Evolutionary conservation across 2,329 filamentous ascomycete species (phyloP).

Genomic region (Beauveria brongniartii): DNA sequence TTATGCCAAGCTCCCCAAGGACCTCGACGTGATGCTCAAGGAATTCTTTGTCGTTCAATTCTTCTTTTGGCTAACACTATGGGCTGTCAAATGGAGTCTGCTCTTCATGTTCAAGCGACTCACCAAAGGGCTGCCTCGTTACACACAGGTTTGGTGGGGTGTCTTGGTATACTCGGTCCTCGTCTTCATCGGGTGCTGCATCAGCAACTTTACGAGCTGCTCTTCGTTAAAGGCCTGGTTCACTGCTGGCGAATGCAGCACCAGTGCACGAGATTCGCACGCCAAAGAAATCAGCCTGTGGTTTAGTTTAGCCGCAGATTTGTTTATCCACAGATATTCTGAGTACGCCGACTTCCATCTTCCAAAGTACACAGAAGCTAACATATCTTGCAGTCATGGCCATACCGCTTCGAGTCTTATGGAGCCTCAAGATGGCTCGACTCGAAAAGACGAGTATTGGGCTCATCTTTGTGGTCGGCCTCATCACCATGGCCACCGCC

Average conservation of each 20-base stretch:
- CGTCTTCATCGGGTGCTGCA: slow-evolving; percentile 15
- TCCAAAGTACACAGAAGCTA: background rate
- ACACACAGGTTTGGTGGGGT: slow-evolving; percentile 15
- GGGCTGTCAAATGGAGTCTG: slow-evolving; percentile 18
- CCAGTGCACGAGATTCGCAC: slow-evolving; percentile 10
- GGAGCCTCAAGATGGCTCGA: slow-evolving; percentile 14
- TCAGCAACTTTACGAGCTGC: slow-evolving; percentile 18
- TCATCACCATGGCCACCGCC: slow-evolving; percentile 16
- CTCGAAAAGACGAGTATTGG: slow-evolving; percentile 16
- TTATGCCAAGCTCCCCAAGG: slow-evolving; percentile 6
- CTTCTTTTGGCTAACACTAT: slow-evolving; percentile 17
- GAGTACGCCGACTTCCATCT: slow-evolving; percentile 8
- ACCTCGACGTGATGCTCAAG: slow-evolving; percentile 14
- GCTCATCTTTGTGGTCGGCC: slow-evolving; percentile 13
- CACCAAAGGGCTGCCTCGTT: slow-evolving; percentile 13
- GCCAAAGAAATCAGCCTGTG: slow-evolving; percentile 17
- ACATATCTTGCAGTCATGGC: slow-evolving; percentile 13
- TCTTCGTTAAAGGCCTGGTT: slow-evolving; percentile 17
- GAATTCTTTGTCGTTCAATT: slow-evolving; percentile 17
- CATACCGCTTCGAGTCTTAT: slow-evolving; percentile 14
- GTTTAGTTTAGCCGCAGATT: slow-evolving; percentile 16
- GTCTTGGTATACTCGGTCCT: slow-evolving; percentile 15
- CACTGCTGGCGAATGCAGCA: slow-evolving; percentile 15
- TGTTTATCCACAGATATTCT: slow-evolving; percentile 16
- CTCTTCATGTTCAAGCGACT: slow-evolving; percentile 16